Evolutionary conservation across 2,329 filamentous ascomycete species (phyloP).

Genomic region (Coniochaeta pulveracea): DNA sequence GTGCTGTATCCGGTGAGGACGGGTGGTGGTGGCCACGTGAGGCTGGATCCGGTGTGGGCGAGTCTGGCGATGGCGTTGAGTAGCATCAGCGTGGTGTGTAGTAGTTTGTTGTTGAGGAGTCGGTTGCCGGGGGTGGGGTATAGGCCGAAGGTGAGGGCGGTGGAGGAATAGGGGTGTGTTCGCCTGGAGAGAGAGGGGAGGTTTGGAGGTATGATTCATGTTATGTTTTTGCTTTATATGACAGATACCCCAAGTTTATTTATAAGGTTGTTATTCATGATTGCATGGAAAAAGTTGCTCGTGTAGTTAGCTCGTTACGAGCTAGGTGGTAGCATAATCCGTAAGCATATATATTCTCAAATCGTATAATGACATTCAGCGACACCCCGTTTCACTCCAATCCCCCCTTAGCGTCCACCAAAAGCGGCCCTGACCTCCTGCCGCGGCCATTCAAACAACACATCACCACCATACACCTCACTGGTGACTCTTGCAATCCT

Average conservation of each 20-base stretch:
- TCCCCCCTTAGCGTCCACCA: too few species aligned
- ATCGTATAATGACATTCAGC: too few species aligned
- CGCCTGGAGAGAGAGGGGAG: too few species aligned
- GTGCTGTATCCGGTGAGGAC: conserved; percentile 55
- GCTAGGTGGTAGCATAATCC: too few species aligned
- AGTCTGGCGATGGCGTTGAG: conserved; percentile 86
- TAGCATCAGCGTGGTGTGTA: conserved; percentile 78
- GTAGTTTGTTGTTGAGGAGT: conserved; percentile 61
- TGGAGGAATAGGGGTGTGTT: too few species aligned
- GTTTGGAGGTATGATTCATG: too few species aligned
- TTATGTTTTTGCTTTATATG: too few species aligned
- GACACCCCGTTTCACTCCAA: not conserved
- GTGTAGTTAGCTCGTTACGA: too few species aligned
- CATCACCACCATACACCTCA: conserved; percentile 53
- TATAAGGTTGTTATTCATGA: too few species aligned
- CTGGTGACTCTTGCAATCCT: conserved; percentile 48
- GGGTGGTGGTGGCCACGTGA: conserved; percentile 41
- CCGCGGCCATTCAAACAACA: conserved; percentile 55
- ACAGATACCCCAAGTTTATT: too few species aligned
- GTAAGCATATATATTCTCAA: too few species aligned
- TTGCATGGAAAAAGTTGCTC: too few species aligned
- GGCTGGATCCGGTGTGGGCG: conserved; percentile 74
- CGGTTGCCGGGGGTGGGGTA: conserved; percentile 32
- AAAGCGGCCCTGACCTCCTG: conserved; percentile 52
- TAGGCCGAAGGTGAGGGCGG: conserved; percentile 22